Conservation (phyloP, 1,284 basidiomycete species). For the Cutaneotrichosporon sp. region DNA sequence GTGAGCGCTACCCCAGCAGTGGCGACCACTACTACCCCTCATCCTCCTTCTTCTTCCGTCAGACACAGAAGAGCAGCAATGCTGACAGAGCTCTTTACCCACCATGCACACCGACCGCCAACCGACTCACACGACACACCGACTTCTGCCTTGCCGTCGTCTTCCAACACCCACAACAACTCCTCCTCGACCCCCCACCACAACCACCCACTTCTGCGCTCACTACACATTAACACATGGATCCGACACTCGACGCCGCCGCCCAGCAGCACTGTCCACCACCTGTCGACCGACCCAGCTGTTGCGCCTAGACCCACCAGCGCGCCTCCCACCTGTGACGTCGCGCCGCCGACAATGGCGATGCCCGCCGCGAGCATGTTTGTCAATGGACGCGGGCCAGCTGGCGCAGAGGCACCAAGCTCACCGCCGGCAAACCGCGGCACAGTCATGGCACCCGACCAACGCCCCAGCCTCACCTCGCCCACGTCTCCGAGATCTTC, state of each 20-base stretch:
- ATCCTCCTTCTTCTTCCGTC: not conserved
- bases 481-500: constrained; percentile 41
- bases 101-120: not conserved
- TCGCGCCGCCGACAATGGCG: not conserved
- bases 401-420: not conserved
- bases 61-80: not conserved
- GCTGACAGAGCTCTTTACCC: not conserved
- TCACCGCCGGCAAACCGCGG: not conserved
- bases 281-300: too few species aligned
- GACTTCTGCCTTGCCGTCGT: too few species aligned
- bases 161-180: not conserved
- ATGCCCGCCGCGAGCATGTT: constrained; percentile 3
- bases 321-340: not conserved
- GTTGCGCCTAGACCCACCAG: too few species aligned
- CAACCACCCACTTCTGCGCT: not conserved
- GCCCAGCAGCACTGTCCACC: too few species aligned
- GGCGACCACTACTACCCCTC: not conserved
- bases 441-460: not conserved
- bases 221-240: too few species aligned
- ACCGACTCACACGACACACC: not conserved
- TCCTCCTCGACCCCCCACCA: not conserved
- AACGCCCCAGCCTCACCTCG: constrained; percentile 1
- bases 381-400: not conserved
- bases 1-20: not conserved
- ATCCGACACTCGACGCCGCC: too few species aligned